Evolutionary conservation across 352 stramenopile genomes (phyloP).

Genomic region (Phytopythium oedochilum): DNA sequence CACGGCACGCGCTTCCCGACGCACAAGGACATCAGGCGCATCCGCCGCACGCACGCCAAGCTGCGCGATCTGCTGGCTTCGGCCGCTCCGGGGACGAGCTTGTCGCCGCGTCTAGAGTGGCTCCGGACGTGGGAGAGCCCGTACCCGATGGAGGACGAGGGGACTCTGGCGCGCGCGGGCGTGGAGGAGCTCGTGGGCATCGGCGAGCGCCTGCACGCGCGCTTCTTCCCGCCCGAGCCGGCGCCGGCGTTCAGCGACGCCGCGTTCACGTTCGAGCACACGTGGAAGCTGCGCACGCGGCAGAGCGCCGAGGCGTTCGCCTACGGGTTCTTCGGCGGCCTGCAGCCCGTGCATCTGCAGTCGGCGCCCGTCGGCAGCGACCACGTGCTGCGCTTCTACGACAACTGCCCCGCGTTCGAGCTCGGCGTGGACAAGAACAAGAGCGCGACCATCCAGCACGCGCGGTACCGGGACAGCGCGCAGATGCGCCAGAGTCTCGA

Average conservation of each 20-base stretch:
- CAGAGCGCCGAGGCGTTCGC: conserved; percentile 76
- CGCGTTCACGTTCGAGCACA: conserved; percentile 68
- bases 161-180: conserved; percentile 52
- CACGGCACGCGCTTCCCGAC: conserved; percentile 79
- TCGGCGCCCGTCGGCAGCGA: conserved; percentile 45
- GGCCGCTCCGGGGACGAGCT: background rate
- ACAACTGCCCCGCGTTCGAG: conserved; percentile 74
- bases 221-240: conserved; percentile 23
- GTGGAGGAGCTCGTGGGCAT: conserved; percentile 58
- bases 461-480: conserved; percentile 37
- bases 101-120: conserved; percentile 14
- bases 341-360: conserved; percentile 57
- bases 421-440: conserved; percentile 54
- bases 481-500: conserved; percentile 52
- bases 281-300: conserved; percentile 74
- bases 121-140: conserved; percentile 43
- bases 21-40: conserved; percentile 70
- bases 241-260: conserved; percentile 20
- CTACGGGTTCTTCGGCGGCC: conserved; percentile 61
- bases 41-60: conserved; percentile 31
- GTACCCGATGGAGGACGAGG: conserved; percentile 33
- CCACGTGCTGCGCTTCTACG: conserved; percentile 72
- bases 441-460: conserved; percentile 48
- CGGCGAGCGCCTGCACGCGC: conserved; percentile 42
- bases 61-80: conserved; percentile 13